A percentile compares a stretch with the other conserved stretches of the same genome.
Evolutionary conservation across 345 rosid species (phyloP).

Genomic region (Aurinia saxatilis): DNA sequence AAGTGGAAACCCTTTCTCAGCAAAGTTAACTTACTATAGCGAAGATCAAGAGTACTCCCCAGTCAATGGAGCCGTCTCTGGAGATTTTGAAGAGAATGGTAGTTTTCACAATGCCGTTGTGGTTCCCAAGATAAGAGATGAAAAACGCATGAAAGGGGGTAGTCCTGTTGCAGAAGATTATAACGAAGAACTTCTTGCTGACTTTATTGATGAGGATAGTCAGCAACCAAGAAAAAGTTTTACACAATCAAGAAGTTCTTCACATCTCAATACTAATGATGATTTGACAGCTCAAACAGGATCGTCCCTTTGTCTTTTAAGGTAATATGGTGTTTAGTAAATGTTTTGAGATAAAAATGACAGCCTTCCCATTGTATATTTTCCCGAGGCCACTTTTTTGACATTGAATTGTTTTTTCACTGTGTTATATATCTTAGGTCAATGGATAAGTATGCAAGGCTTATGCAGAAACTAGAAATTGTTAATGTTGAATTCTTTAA

Average conservation of each 20-base stretch:
- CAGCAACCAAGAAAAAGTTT: slow-evolving; percentile 94
- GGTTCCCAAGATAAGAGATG: slow-evolving; percentile 32
- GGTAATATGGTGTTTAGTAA: slow-evolving; percentile 39
- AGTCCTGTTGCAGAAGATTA: slow-evolving; percentile 69
- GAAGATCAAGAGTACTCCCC: slow-evolving; percentile 40
- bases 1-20: slow-evolving; percentile 78
- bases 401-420: slow-evolving; percentile 11
- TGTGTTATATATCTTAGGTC: slow-evolving; percentile 47
- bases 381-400: not conserved
- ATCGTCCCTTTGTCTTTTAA: slow-evolving; percentile 90
- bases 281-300: slow-evolving; percentile 85
- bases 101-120: slow-evolving; percentile 33
- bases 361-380: slow-evolving; percentile 1
- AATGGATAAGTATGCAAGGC: slow-evolving; percentile 97
- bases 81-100: slow-evolving; percentile 44
- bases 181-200: slow-evolving; percentile 96
- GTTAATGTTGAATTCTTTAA: slow-evolving; percentile 90
- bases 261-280: slow-evolving; percentile 54
- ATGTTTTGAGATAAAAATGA: not conserved
- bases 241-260: slow-evolving; percentile 38
- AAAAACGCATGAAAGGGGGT: slow-evolving; percentile 42
- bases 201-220: slow-evolving; percentile 97
- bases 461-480: slow-evolving; percentile 95
- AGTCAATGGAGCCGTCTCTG: slow-evolving; percentile 37
- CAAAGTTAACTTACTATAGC: slow-evolving; percentile 40